Conservation (phyloP, 805 yeast species). For the Myxozyma neotropica region DNA sequence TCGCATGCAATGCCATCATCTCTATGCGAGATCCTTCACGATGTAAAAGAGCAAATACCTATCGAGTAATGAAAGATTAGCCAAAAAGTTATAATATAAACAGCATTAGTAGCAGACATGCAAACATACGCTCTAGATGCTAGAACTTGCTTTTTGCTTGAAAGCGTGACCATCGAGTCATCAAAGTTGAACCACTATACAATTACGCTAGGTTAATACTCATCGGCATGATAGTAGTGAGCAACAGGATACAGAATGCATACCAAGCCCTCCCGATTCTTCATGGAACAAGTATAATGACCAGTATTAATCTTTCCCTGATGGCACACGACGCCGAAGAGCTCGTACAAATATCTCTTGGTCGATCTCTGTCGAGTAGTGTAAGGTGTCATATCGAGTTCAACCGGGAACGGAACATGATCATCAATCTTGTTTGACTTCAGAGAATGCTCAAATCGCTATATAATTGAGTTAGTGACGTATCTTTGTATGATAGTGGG, state of each 20-base stretch:
- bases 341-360: constrained; percentile 63
- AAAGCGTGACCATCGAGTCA: constrained; percentile 76
- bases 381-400: constrained; percentile 71
- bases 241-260: constrained; percentile 29
- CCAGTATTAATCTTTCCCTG: constrained; percentile 95
- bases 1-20: background rate
- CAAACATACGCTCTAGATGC: constrained; percentile 72
- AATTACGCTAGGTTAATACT: too few relatives aligned
- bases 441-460: constrained; percentile 60
- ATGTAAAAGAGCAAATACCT: constrained; percentile 33
- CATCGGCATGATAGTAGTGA: too few relatives aligned
- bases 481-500: too few relatives aligned
- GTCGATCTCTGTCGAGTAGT: constrained; percentile 30
- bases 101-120: background rate
- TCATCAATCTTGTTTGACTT: constrained; percentile 71
- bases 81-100: background rate
- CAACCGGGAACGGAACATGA: constrained; percentile 70
- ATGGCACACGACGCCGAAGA: constrained; percentile 86
- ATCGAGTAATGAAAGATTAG: background rate
- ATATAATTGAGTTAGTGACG: background rate
- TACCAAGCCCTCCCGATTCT: constrained; percentile 58
- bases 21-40: constrained; percentile 23
- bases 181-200: constrained; percentile 83
- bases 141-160: constrained; percentile 66
- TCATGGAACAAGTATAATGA: constrained; percentile 82